Base-by-base conservation (phyloP, 345 rosid genomes). In the Kandelia obovata region DNA sequence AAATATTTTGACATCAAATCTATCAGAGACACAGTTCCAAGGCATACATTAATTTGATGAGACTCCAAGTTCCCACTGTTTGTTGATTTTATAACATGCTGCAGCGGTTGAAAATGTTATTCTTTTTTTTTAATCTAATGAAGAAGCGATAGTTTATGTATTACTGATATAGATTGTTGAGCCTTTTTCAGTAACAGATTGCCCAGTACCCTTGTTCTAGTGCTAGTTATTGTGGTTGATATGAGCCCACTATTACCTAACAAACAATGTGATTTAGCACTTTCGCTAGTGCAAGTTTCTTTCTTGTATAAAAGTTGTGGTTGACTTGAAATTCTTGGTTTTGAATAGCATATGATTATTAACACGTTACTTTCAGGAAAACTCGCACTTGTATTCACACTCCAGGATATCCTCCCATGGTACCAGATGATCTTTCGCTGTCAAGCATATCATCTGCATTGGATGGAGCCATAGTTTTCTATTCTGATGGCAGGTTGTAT, bases 381-480 rank as follows among this genome's bases (percentile, higher is more conserved):
- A 94, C 96, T 23, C 96, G 98, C 7, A 94, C 98, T 32, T 94
- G 97, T 78, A 94, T 91, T 67, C 92, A 91, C 65, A 88, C 96
- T 27, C 89, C 92, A 32, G 98, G 96, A 67, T 34, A 77, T 57
- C 98, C 97, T 65, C 88, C 83, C 47, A 78, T 91, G 89, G 64
- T 56, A 66, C 88, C 89, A 1, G 81, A 78, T 55, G 97, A 89
- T 28, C 83, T 94, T 69, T 67, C 87, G 59, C 75, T 63, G 2
- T 71, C 86, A 65, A 73, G 63, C 51, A 73, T 91, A 69, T 58
- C 65, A 70, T 80, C 90, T 58, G 96, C 92, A 55, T 57, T 94
- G 61, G 82, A 81, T 71, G 86, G 83, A 64, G 92, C 84, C 34
- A 83, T 76, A 56, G 9, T 94, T 49, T 86, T 77, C 70, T 94